Evolutionary conservation across 2,329 filamentous ascomycete species (phyloP), one percentile per base, ranked within the genome.

Genomic region (Harringtonia aguacate): DNA sequence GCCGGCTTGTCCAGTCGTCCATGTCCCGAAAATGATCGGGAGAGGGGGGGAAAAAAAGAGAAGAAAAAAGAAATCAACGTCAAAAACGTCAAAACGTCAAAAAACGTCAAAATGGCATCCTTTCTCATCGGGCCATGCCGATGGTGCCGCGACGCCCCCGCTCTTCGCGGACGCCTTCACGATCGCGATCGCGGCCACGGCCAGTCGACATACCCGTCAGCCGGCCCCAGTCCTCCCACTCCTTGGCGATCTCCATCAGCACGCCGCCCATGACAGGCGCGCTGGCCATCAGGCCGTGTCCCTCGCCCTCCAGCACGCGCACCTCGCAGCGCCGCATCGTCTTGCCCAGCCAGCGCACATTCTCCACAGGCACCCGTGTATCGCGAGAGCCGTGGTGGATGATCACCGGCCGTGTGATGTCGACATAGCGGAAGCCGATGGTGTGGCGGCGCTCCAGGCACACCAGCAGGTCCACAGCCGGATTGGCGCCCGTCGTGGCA

Each of bases 351-450:
- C 92, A 98, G 52, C 83, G 77, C 20, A 95, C 87, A 56, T 98
- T 98, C 46, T 95, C 92, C 14, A 95, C 84, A 0, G 92, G 92
- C 2, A 98, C 92, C 21, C 92, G 77, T 8, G 84, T 88, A 57
- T 98, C 92, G 54, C 85, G 81, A 56, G 79, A 86, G 31, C 92
- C 92, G 59, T 98, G 92, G 56, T 95, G 90, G 51, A 98, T 95
- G 21, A 95, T 83, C 0, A 97, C 85, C 0, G 86, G 78, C 9
- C 88, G 78, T 7, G 84, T 94, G 52, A 98, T 95, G 58, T 98
- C 92, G 17, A 95, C 90, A 58, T 98, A 98, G 40, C 89, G 80
- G 66, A 98, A 98, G 0, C 92, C 92, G 54, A 98, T 95, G 0
- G 85, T 81, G 55, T 94, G 87, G 24, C 86, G 77, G 20, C 92